These are phyloP conservation scores for Simplicillium aogashimaense DNA, from an alignment of 2,329 filamentous ascomycete genomes.

Conservation along the genomic window DNA sequence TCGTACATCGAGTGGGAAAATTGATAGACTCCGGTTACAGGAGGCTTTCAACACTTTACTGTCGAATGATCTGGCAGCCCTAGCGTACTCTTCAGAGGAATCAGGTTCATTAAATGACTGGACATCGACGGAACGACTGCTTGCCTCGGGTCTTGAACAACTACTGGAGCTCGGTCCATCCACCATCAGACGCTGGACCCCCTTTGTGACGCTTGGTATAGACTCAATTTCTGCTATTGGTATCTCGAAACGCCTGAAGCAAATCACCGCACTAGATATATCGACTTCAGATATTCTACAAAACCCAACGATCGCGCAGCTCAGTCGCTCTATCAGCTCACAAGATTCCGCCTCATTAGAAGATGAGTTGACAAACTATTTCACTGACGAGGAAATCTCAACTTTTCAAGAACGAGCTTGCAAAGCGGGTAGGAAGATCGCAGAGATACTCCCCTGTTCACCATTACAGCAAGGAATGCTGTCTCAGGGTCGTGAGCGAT, in stretches of 20 bases:
- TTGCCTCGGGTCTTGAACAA: slow-evolving; percentile 45
- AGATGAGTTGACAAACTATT: too few species aligned
- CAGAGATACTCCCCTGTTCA: slow-evolving; percentile 66
- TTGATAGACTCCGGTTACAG: slow-evolving; percentile 49
- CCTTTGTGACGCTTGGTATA: slow-evolving; percentile 68
- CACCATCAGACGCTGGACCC: slow-evolving; percentile 52
- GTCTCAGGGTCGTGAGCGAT: slow-evolving; percentile 41
- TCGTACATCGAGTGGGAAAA: slow-evolving; percentile 64
- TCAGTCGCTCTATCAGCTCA: slow-evolving; percentile 29
- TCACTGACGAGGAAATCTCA: too few species aligned
- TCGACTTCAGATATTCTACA: slow-evolving; percentile 62
- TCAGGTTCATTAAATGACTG: slow-evolving; percentile 29
- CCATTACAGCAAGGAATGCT: slow-evolving; percentile 86
- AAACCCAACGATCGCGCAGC: slow-evolving; percentile 52
- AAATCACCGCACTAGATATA: slow-evolving; percentile 33
- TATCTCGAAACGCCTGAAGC: slow-evolving; percentile 48
- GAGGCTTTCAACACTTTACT: slow-evolving; percentile 35
- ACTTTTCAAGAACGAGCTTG: slow-evolving; percentile 20
- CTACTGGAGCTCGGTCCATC: slow-evolving; percentile 32
- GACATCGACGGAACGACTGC: slow-evolving; percentile 41
- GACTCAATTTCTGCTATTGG: slow-evolving; percentile 77
- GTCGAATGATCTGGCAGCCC: slow-evolving; percentile 30
- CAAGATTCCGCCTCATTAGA: too few species aligned
- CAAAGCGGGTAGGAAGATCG: slow-evolving; percentile 24
- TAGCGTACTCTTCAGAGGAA: slow-evolving; percentile 15